A percentile compares a stretch with the other conserved stretches of the same genome.
Conservation (phyloP, 257 asterid species). For the Solanum pinnatisectum region DNA sequence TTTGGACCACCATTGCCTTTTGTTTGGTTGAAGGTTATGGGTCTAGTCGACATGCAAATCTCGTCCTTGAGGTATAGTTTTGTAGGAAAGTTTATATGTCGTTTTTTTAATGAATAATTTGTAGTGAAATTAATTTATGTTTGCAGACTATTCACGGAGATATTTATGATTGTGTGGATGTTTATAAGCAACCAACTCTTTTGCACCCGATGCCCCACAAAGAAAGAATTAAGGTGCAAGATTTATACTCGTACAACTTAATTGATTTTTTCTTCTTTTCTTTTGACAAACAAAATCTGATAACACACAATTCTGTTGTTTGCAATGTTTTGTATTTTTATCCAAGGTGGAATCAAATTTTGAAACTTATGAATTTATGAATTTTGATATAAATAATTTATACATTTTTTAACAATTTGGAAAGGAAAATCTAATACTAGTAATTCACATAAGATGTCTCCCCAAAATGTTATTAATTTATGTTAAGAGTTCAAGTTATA, state of each 20-base stretch:
- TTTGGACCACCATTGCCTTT: background rate
- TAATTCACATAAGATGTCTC: too few relatives aligned
- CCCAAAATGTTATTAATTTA: too few relatives aligned
- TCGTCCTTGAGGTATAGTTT: background rate
- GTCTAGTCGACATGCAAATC: background rate
- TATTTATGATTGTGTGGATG: background rate
- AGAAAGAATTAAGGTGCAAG: background rate
- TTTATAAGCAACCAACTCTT: background rate
- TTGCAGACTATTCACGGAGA: too few relatives aligned
- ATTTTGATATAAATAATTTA: too few relatives aligned
- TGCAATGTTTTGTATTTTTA: too few relatives aligned
- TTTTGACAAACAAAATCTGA: too few relatives aligned
- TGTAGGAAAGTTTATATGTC: fast-evolving
- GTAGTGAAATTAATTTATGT: too few relatives aligned
- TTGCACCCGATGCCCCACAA: background rate
- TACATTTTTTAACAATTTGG: too few relatives aligned
- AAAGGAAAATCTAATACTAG: too few relatives aligned
- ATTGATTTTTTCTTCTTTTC: background rate
- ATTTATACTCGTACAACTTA: background rate
- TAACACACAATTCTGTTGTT: background rate
- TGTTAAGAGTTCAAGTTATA: too few relatives aligned
- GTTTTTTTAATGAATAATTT: too few relatives aligned
- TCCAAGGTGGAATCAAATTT: background rate
- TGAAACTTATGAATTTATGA: background rate
- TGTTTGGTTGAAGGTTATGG: background rate